phyloP scores from a whole-genome alignment of 345 rosid genomes.

The Bruguiera sexangula region DNA sequence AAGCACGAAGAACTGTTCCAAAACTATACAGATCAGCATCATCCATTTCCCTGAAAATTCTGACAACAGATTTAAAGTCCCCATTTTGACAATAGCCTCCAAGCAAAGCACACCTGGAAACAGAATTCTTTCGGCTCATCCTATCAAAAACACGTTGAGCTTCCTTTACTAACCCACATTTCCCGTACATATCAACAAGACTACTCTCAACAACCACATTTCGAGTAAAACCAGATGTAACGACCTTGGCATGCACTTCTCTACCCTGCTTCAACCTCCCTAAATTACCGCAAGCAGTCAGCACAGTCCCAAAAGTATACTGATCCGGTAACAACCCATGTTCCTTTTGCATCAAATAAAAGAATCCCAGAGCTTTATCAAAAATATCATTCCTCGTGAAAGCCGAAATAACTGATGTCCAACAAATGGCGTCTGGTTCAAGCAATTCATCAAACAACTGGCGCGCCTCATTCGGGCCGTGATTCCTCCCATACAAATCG shows the following conservation, averaged over 20 bases:
- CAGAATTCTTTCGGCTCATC: constrained; percentile 56
- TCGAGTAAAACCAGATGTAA: constrained; percentile 46
- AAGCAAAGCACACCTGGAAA: constrained; percentile 86
- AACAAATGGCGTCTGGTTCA: constrained; percentile 71
- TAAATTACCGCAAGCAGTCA: constrained; percentile 82
- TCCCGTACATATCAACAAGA: constrained; percentile 92
- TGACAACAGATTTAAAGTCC: constrained; percentile 52
- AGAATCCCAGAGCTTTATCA: constrained; percentile 48
- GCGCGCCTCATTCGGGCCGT: constrained; percentile 42
- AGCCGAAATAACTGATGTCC: constrained; percentile 72
- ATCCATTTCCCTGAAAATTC: constrained; percentile 54
- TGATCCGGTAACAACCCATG: constrained; percentile 53
- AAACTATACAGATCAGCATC: constrained; percentile 64
- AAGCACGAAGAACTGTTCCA: constrained; percentile 81
- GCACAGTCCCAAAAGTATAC: constrained; percentile 66
- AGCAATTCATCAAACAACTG: constrained; percentile 68
- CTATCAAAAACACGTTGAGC: constrained; percentile 64
- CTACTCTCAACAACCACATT: constrained; percentile 75
- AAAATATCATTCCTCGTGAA: constrained; percentile 61
- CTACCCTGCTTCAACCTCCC: constrained; percentile 68
- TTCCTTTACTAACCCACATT: constrained; percentile 54
- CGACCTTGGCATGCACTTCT: constrained; percentile 65
- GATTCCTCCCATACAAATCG: constrained; percentile 63
- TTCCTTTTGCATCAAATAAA: constrained; percentile 51
- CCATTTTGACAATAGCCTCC: constrained; percentile 79